Evolutionary conservation across 73 alveolate genomes (phyloP).

Genomic region (Blepharisma stoltei): DNA sequence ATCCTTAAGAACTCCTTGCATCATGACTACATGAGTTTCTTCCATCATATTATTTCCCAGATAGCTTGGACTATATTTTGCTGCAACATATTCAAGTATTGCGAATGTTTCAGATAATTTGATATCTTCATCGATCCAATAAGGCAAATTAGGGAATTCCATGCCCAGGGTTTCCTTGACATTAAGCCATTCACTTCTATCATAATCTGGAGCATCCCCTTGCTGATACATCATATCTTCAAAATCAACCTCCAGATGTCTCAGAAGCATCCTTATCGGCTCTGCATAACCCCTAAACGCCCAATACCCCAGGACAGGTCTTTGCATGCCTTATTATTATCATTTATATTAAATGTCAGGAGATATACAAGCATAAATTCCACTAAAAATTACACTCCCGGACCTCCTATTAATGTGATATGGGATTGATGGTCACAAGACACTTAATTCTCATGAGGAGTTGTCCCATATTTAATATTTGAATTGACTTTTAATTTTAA

Average conservation of each 20-base stretch:
- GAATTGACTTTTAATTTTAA: too few relatives aligned
- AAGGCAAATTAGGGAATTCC: constrained; percentile 43
- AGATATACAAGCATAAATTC: too few relatives aligned
- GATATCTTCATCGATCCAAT: constrained; percentile 39
- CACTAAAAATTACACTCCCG: too few relatives aligned
- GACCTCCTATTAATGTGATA: too few relatives aligned
- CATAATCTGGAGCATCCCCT: constrained; percentile 41
- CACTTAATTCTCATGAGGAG: too few relatives aligned
- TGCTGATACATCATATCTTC: constrained; percentile 32
- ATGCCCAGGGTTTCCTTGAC: constrained; percentile 20
- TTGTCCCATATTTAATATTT: too few relatives aligned
- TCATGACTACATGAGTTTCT: constrained; percentile 14
- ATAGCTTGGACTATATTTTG: constrained; percentile 34
- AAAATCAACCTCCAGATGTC: constrained; percentile 36
- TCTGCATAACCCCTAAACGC: constrained; percentile 45
- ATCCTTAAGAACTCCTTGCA: constrained; percentile 38
- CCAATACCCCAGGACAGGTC: constrained; percentile 48
- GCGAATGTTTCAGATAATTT: constrained; percentile 41
- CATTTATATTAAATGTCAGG: too few relatives aligned
- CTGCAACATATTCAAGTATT: constrained; percentile 35
- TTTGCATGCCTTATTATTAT: too few relatives aligned
- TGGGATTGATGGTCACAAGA: too few relatives aligned
- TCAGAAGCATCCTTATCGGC: constrained; percentile 35
- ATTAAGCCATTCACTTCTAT: constrained; percentile 22
- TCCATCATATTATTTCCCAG: constrained; percentile 35